Evolutionary conservation across 345 rosid species (phyloP).

Genomic region (Melaleuca quinquenervia): DNA sequence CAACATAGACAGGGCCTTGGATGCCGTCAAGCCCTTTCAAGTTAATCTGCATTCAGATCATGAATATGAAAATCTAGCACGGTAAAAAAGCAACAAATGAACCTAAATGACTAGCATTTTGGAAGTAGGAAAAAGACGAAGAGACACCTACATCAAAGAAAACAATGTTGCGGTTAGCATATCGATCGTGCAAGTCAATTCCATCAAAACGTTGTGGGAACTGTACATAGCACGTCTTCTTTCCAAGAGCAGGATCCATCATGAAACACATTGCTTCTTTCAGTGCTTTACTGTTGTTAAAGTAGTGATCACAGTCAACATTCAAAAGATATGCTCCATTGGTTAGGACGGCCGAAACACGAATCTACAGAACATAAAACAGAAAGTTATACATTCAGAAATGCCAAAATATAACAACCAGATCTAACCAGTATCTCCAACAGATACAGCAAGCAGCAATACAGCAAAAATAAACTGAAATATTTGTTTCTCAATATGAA

Average conservation of each 20-base stretch:
- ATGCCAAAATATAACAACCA: not conserved
- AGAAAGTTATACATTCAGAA: not conserved
- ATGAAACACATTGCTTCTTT: slow-evolving; percentile 99
- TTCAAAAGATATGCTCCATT: slow-evolving; percentile 97
- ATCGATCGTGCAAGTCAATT: slow-evolving; percentile 98
- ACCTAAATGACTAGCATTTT: not conserved
- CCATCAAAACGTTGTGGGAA: slow-evolving; percentile 99
- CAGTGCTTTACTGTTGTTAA: slow-evolving; percentile 95
- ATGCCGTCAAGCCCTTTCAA: slow-evolving; percentile 96
- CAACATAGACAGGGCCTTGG: slow-evolving; percentile 99
- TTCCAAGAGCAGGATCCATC: slow-evolving; percentile 91
- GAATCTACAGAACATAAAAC: slow-evolving; percentile 48
- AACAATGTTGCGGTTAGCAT: slow-evolving; percentile 97
- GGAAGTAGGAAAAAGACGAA: not conserved
- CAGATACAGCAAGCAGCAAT: not conserved
- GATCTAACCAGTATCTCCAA: not conserved
- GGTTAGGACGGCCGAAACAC: slow-evolving; percentile 98
- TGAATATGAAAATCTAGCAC: not conserved
- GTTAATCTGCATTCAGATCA: slow-evolving; percentile 56
- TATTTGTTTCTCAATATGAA: not conserved
- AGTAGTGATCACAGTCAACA: slow-evolving; percentile 99
- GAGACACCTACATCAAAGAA: slow-evolving; percentile 82
- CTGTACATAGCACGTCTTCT: slow-evolving; percentile 96
- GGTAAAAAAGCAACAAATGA: not conserved
- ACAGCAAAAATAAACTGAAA: not conserved